Evolutionary conservation across 768 basidiomycete genomes (phyloP), one percentile per base, ranked within the genome.

Genomic region (Fibroporia radiculosa): DNA sequence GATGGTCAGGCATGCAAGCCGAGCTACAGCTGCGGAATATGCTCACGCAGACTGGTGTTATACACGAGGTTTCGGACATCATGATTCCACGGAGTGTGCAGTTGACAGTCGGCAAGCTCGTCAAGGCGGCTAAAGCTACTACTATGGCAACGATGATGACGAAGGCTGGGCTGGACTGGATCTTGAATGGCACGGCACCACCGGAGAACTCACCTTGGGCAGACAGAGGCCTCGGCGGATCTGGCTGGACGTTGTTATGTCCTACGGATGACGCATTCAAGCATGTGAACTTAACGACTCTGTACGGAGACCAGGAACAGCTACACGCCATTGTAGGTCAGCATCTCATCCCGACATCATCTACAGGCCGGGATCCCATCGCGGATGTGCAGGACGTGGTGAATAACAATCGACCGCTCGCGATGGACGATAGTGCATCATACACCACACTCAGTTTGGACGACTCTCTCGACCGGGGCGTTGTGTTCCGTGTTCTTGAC

Each of bases 241-340:
- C 62, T 7, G 81, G 83, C 3, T 98, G 93, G 83, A 95, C 92
- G 1, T 63, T 99, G 3, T 72, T 99, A 18, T 93, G 88, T 53
- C 96, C 96, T 3, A 78, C 80, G 5, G 96, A 99, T 56, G 83
- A 85, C 47, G 93, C 95, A 0, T 96, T 98, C 74, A 84, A 91
- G 59, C 67, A 75, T 18, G 66, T 85, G 62, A 93, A 98, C 66
- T 63, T 98, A 46, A 92, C 92, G 0, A 62, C 65, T 47, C 62
- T 92, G 19, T 82, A 80, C 50, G 73, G 71, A 22, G 73, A 89
- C 56, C 47, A 63, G 10, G 70, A 76, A 3, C 56, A 55, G 6
- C 66, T 90, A 38, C 72, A 70, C 42, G 67, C 61, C 7, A 75
- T 91, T 20, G 84, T 90, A 48, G 64, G 73, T 35, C 90, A 92